Base-by-base conservation (phyloP, 2,329 filamentous ascomycete genomes). In the Sarocladiaceae sp. region DNA sequence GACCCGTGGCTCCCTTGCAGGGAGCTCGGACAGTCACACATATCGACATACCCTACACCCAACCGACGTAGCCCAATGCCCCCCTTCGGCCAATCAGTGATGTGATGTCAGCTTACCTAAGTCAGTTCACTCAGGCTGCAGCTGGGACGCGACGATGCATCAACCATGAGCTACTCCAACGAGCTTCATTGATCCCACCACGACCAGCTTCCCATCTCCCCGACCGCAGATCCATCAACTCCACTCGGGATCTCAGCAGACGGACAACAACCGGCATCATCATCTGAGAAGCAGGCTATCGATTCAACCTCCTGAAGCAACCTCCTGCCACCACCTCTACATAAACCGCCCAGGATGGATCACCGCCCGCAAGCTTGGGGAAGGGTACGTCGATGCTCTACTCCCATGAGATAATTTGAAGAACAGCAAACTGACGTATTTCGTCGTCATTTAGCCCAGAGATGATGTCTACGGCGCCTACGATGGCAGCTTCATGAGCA, bases 381-480 rank as follows among this genome's bases (percentile, higher is more conserved):
- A 53, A 79, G 82, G 69, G 81, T 85, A 76, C 61, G 80, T 70
- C 43, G 29, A 35, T n/a, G 20, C 24, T 45, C 45, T 64, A 49
- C 43, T 29, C 13, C n/a, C 20, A 29, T 41, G 41, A 24, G 19
- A 21, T n/a, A 26, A 41, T 34, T 48, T 50, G 32, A 52, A 39
- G n/a, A 20, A 11, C 44, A 29, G 10, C 5, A 43, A 32, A 43
- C 49, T 58, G 48, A 55, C 29, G 19, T 20, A 10, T 16, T 10
- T 24, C 23, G 15, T 19, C 23, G 6, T 20, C 31, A 12, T 45
- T 4, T 31, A 98, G 93, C 93, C 93, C 62, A 85, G 93, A 77
- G 88, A 98, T 69, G 93, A 98, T 67, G 76, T 97, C 61, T 98
- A 97, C 70, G 93, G 93, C 57, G 75, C 85, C 58, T 98, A 98